Evolutionary conservation across 768 basidiomycete species (phyloP), one percentile per base, ranked within the genome.

Genomic region (Galerina marginata): DNA sequence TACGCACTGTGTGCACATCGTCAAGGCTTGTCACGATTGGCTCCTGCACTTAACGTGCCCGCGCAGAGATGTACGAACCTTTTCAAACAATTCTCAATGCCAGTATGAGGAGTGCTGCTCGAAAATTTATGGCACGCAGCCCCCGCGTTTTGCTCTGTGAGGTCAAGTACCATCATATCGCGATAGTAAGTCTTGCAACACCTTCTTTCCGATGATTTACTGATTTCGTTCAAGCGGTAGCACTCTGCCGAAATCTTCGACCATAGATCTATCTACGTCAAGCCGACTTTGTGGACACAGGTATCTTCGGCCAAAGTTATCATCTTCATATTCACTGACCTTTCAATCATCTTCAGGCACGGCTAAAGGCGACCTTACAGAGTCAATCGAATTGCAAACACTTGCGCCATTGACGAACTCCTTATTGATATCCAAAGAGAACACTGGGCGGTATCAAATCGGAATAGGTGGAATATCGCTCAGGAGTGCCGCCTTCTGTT

Each of bases 251-350:
- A 53, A 33, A 77, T 79, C 60, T 66, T 79, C 16, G 72, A 74
- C 65, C 71, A 77, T 56, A 45, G 70, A 14, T 51, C 67, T 6
- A 54, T 15, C 79, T 79, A 2, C 57, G 55, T 1, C 80, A 84
- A 26, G 79, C 79, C 3, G 82, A 83, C 58, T 85, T 72, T 61
- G 72, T 84, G 0, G 83, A 84, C n/a, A 83, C 83, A n/a, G 82
- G 80, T 70, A 50, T 38, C 55, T 46, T 46, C 15, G 23, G 15
- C 36, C 23, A 6, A 4, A 23, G n/a, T 50, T 44, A 42, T 46
- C 10, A n/a, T 39, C 36, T 6, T 37, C 50, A 10, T 38, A 54
- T 50, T 23, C 26, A n/a, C 16, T 48, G 37, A 20, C 44, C 36
- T 6, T 47, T n/a, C 11, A 37, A 29, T 36, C 11, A 9, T 39